These are phyloP conservation scores for Acer negundo DNA, from an alignment of 345 rosid species.

Conservation along the genomic window DNA sequence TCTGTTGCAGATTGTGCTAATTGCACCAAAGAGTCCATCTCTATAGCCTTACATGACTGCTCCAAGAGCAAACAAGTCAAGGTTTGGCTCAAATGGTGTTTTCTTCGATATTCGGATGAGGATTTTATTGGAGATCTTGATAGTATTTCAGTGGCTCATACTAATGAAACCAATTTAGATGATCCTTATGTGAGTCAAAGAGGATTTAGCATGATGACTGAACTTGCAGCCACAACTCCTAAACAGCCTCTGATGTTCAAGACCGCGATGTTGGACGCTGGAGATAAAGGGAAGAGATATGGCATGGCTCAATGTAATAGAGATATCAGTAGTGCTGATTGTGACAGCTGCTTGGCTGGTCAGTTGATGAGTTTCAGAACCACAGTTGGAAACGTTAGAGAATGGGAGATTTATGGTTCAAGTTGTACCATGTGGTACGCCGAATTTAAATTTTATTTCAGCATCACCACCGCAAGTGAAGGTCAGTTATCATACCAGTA, in stretches of 20 bases:
- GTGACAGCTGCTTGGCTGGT: conserved; percentile 35
- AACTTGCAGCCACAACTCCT: conserved; percentile 34
- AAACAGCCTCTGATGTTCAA: conserved; percentile 32
- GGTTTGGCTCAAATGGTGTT: conserved; percentile 43
- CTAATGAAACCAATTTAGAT: conserved; percentile 36
- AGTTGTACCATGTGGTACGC: conserved; percentile 52
- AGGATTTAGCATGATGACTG: conserved; percentile 34
- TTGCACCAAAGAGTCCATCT: conserved; percentile 33
- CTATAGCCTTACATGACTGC: conserved; percentile 24
- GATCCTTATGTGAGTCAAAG: conserved; percentile 32
- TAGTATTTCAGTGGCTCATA: conserved; percentile 26
- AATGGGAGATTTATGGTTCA: conserved; percentile 50
- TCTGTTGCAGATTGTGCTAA: conserved; percentile 30
- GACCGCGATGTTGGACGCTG: conserved; percentile 35
- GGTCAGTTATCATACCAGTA: conserved; percentile 20
- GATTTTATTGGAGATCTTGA: conserved; percentile 38
- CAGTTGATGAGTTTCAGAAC: conserved; percentile 31
- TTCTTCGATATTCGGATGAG: conserved; percentile 33
- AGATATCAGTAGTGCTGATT: conserved; percentile 36
- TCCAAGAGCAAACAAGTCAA: conserved; percentile 24
- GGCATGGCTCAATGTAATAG: conserved; percentile 51
- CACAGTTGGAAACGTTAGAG: conserved; percentile 39
- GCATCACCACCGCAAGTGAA: conserved; percentile 27
- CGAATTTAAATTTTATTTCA: conserved; percentile 42
- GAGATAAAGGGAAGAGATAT: conserved; percentile 40